Percentiles rank a stretch among this genome's conserved stretches.
Evolutionary conservation across 1,284 basidiomycete species (phyloP).

Genomic region (Kalmanozyma brasiliensis): DNA sequence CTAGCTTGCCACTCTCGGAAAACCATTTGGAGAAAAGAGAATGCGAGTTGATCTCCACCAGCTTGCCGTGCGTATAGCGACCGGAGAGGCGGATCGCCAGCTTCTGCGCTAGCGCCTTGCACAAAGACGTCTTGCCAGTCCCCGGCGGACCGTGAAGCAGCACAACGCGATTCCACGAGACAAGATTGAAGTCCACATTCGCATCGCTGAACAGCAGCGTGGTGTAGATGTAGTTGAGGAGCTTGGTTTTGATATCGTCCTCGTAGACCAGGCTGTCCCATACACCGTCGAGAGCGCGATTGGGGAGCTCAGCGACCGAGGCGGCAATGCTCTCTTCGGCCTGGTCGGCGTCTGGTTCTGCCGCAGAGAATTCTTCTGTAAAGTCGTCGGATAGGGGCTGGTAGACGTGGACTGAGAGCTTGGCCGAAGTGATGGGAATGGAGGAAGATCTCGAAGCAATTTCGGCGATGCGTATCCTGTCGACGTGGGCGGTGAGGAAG

Average conservation of each 20-base stretch:
- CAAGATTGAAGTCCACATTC: conserved; percentile 87
- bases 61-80: conserved; percentile 83
- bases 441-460: not conserved
- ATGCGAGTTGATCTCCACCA: conserved; percentile 88
- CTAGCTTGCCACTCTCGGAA: conserved; percentile 97
- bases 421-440: conserved; percentile 27
- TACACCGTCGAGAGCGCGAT: conserved; percentile 82
- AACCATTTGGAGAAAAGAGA: conserved; percentile 73
- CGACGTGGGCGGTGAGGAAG: conserved; percentile 79
- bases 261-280: conserved; percentile 88
- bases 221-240: conserved; percentile 93
- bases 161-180: conserved; percentile 94
- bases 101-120: conserved; percentile 94
- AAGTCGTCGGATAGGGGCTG: conserved; percentile 77
- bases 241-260: conserved; percentile 85
- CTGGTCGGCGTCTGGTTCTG: conserved; percentile 72
- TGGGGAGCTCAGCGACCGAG: conserved; percentile 85
- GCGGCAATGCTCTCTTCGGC: conserved; percentile 78
- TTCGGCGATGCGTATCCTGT: conserved; percentile 81
- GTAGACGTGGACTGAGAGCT: conserved; percentile 80
- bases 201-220: conserved; percentile 89
- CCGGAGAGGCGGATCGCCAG: conserved; percentile 87
- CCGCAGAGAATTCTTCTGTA: conserved; percentile 81
- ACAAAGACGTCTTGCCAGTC: conserved; percentile 95
- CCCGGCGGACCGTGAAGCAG: conserved; percentile 96